phyloP scores from a whole-genome alignment of 768 basidiomycete species.

The Boletus tomentosulus region DNA sequence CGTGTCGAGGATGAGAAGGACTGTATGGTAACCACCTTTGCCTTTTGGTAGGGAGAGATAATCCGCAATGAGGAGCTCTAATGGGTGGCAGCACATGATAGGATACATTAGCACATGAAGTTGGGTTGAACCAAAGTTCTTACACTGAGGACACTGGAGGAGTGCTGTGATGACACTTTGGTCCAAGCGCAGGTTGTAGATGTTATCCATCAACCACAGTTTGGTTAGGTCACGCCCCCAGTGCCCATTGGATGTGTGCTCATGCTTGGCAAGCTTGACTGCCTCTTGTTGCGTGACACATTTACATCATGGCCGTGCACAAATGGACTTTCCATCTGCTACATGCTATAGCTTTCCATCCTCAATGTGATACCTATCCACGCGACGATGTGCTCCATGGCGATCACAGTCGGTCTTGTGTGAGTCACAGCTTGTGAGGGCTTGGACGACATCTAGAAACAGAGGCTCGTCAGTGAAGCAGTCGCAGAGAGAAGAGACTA shows the following conservation, averaged over 20 bases:
- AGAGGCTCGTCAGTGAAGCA: too few relatives aligned
- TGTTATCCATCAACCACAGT: neutral
- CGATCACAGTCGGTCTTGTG: neutral
- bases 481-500: too few relatives aligned
- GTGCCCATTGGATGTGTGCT: neutral
- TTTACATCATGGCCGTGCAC: neutral
- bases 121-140: neutral
- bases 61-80: neutral
- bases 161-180: neutral
- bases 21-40: neutral
- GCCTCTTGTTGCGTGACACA: neutral
- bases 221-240: neutral
- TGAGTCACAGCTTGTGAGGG: too few relatives aligned
- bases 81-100: neutral
- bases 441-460: too few relatives aligned
- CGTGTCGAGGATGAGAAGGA: neutral
- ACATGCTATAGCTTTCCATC: too few relatives aligned
- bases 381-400: too few relatives aligned
- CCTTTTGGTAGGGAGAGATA: neutral
- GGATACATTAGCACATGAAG: neutral
- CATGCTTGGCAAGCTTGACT: too few relatives aligned
- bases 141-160: neutral
- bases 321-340: neutral
- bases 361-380: too few relatives aligned
- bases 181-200: neutral